phyloP scores from a whole-genome alignment of 208 protist species.

The Leptomonas pyrrhocoris region DNA sequence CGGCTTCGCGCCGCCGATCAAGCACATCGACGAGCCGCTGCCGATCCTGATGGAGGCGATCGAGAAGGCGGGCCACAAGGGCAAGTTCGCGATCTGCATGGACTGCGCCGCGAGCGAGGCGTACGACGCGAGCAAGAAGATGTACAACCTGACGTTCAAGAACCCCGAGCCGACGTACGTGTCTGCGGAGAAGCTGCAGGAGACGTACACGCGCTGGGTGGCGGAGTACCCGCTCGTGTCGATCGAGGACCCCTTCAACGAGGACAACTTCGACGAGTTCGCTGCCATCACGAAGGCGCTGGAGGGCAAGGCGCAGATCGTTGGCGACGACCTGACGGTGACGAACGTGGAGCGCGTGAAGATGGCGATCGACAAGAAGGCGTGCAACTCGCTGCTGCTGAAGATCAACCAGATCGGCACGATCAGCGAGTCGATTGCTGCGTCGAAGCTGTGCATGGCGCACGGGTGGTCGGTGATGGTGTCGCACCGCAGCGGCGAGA shows the following conservation, averaged over 20 bases:
- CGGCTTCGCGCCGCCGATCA: slow-evolving; percentile 97
- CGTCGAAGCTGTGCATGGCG: slow-evolving; percentile 85
- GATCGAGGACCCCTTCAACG: slow-evolving; percentile 99
- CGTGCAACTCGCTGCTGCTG: slow-evolving; percentile 98
- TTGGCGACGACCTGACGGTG: slow-evolving; percentile 98
- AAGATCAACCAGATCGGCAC: slow-evolving; percentile 99
- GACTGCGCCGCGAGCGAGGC: slow-evolving; percentile 99
- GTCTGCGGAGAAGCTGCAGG: slow-evolving; percentile 76
- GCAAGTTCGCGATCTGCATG: slow-evolving; percentile 98
- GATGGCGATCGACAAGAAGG: slow-evolving; percentile 88
- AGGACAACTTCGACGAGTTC: slow-evolving; percentile 98
- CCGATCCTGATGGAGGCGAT: slow-evolving; percentile 97
- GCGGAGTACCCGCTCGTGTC: slow-evolving; percentile 96
- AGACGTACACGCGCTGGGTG: slow-evolving; percentile 92
- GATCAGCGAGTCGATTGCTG: slow-evolving; percentile 97
- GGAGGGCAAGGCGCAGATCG: slow-evolving; percentile 92
- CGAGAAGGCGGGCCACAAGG: slow-evolving; percentile 93
- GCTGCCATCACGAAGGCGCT: slow-evolving; percentile 76
- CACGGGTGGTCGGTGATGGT: slow-evolving; percentile 89
- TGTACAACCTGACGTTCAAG: slow-evolving; percentile 99
- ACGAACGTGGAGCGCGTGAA: slow-evolving; percentile 97
- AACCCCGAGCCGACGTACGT: slow-evolving; percentile 74
- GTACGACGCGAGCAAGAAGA: slow-evolving; percentile 90
- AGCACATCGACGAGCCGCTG: slow-evolving; percentile 96
- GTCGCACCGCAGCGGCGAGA: slow-evolving; percentile 98